These are phyloP conservation scores for Penicillium sp. DNA, from an alignment of 2,329 filamentous ascomycete genomes.

Conservation along the genomic window DNA sequence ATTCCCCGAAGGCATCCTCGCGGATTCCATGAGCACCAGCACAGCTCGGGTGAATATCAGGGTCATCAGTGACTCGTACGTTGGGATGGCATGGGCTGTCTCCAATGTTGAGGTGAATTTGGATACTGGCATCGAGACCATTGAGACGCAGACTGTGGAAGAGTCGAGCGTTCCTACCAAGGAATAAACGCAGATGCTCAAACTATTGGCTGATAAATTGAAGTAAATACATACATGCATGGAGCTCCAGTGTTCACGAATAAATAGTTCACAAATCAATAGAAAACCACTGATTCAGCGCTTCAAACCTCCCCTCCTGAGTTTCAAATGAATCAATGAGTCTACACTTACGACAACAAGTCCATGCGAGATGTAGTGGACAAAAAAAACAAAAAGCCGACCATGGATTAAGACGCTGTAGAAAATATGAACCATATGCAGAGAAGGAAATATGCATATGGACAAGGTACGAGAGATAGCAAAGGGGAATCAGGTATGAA, in stretches of 20 bases:
- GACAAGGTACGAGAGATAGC: neutral
- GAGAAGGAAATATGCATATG: neutral
- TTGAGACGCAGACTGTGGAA: conserved; percentile 17
- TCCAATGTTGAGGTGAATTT: conserved; percentile 51
- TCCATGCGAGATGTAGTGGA: neutral
- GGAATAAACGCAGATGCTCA: neutral
- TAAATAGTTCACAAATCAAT: conserved; percentile 40
- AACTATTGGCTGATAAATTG: neutral
- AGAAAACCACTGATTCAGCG: conserved; percentile 45
- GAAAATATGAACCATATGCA: neutral
- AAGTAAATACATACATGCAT: neutral
- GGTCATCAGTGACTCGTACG: conserved; percentile 83
- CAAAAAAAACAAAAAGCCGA: neutral
- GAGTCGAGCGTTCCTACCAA: conserved; percentile 19
- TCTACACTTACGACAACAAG: neutral
- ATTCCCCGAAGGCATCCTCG: conserved; percentile 27
- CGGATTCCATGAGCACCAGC: conserved; percentile 10
- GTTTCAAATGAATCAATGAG: conserved; percentile 40
- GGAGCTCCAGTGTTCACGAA: neutral
- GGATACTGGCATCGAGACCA: conserved; percentile 24
- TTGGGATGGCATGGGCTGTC: conserved; percentile 67
- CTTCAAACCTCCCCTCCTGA: conserved; percentile 46
- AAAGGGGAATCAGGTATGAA: conserved; percentile 4
- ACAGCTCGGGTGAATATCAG: conserved; percentile 60
- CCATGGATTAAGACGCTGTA: neutral